Conservation (phyloP, 768 basidiomycete genomes). For the Stropharia rugosoannulata region DNA sequence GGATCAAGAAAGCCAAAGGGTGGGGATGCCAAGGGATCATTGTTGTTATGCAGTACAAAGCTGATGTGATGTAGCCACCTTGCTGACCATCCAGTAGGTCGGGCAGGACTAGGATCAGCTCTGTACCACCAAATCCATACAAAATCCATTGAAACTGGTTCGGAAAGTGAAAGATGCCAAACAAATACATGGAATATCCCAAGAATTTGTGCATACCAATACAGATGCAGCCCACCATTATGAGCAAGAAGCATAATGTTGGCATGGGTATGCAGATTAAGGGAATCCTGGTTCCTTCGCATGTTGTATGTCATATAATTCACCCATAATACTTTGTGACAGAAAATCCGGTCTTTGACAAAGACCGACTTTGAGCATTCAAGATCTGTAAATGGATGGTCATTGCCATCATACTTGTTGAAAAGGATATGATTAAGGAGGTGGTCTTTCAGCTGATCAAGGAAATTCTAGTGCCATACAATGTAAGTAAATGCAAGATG, state of each 20-base stretch:
- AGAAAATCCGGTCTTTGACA: slow-evolving; percentile 23
- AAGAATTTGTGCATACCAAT: slow-evolving; percentile 32
- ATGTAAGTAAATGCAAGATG: background rate
- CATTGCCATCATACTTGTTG: slow-evolving; percentile 21
- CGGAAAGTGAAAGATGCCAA: background rate
- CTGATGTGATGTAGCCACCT: background rate
- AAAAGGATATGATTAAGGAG: slow-evolving; percentile 23
- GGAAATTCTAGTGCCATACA: slow-evolving; percentile 22
- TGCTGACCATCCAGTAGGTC: slow-evolving; percentile 7
- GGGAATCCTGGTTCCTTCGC: slow-evolving; percentile 30
- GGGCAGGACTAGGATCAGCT: background rate
- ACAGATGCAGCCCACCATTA: slow-evolving; percentile 22
- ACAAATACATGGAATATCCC: slow-evolving; percentile 19
- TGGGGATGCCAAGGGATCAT: no score
- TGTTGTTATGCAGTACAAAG: no score
- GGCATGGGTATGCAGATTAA: slow-evolving; percentile 35
- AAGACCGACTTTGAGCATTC: slow-evolving; percentile 17
- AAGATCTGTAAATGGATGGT: slow-evolving; percentile 10
- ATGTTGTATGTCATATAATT: slow-evolving; percentile 41
- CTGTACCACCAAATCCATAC: slow-evolving; percentile 12
- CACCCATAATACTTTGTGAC: slow-evolving; percentile 15
- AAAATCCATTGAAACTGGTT: slow-evolving; percentile 19
- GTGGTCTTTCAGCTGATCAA: slow-evolving; percentile 26
- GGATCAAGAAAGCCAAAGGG: no score
- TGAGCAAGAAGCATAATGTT: slow-evolving; percentile 33